Evolutionary conservation across 1,139 yeast species (phyloP).

Genomic region (Sugiyamaella grinbergsii): DNA sequence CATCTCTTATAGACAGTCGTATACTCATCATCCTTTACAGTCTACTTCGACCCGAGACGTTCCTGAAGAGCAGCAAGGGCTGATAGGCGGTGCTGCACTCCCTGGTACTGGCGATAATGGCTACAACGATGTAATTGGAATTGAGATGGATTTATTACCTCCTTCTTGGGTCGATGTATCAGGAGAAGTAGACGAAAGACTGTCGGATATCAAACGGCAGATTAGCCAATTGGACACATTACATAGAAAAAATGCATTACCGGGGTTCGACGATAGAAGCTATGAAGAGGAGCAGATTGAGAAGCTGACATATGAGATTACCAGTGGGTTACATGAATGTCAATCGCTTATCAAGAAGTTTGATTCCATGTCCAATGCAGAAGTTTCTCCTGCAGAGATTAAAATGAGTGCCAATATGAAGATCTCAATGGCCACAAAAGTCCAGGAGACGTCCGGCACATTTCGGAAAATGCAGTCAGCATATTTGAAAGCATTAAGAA

Average conservation of each 20-base stretch:
- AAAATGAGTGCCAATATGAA: constrained; percentile 77
- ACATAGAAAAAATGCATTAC: constrained; percentile 80
- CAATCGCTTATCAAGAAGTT: constrained; percentile 73
- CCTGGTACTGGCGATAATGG: constrained; percentile 27
- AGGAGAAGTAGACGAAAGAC: constrained; percentile 65
- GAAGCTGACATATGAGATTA: constrained; percentile 68
- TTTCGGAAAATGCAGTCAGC: constrained; percentile 88
- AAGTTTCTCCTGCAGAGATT: constrained; percentile 50
- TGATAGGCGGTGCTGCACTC: constrained; percentile 49
- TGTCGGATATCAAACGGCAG: constrained; percentile 53
- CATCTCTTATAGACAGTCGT: constrained; percentile 48
- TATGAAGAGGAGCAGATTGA: constrained; percentile 76
- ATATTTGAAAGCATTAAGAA: constrained; percentile 63
- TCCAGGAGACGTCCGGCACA: constrained; percentile 73
- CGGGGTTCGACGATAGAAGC: constrained; percentile 79
- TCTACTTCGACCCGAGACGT: constrained; percentile 43
- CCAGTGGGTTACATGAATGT: constrained; percentile 72
- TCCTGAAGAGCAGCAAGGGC: constrained; percentile 65
- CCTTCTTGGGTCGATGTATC: constrained; percentile 79
- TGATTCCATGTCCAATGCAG: constrained; percentile 51
- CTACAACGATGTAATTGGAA: constrained; percentile 35
- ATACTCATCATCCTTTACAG: constrained; percentile 44
- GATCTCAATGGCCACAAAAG: constrained; percentile 78
- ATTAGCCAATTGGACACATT: constrained; percentile 62
- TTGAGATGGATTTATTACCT: constrained; percentile 56